These are phyloP conservation scores for Penicillium thymicola DNA, from an alignment of 2,329 filamentous ascomycete genomes.

Conservation along the genomic window DNA sequence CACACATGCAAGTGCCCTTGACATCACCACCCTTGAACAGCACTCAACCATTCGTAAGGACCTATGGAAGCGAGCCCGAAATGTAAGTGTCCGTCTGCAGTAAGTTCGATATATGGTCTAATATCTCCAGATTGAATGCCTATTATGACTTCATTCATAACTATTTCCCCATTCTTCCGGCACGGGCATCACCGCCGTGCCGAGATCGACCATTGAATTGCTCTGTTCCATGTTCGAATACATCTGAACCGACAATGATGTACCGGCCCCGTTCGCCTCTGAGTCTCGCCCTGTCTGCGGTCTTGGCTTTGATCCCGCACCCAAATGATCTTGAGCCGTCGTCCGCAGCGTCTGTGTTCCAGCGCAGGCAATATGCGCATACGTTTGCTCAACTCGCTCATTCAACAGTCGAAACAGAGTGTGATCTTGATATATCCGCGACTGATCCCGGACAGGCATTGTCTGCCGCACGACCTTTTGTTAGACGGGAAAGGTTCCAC, in stretches of 20 bases:
- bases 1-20: constrained; percentile 28
- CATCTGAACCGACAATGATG: constrained; percentile 30
- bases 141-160: constrained; percentile 47
- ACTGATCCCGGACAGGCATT: constrained; percentile 43
- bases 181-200: constrained; percentile 29
- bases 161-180: constrained; percentile 47
- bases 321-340: constrained; percentile 39
- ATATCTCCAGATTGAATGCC: constrained; percentile 39
- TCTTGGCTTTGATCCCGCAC: constrained; percentile 44
- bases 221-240: constrained; percentile 27
- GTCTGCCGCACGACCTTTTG: constrained; percentile 28
- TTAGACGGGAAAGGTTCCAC: constrained; percentile 39
- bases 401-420: constrained; percentile 41
- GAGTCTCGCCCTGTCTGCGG: constrained; percentile 43
- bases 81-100: constrained; percentile 31
- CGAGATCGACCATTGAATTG: constrained; percentile 36
- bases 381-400: constrained; percentile 40
- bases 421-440: constrained; percentile 41
- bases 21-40: constrained; percentile 28
- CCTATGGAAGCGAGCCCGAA: constrained; percentile 41
- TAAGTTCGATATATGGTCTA: constrained; percentile 10
- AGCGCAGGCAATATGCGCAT: constrained; percentile 41
- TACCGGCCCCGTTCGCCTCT: constrained; percentile 44
- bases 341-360: constrained; percentile 32
- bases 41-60: constrained; percentile 34